Base-by-base conservation (phyloP, 495 filamentous ascomycete genomes). In the Hypoxylon subgilvum region DNA sequence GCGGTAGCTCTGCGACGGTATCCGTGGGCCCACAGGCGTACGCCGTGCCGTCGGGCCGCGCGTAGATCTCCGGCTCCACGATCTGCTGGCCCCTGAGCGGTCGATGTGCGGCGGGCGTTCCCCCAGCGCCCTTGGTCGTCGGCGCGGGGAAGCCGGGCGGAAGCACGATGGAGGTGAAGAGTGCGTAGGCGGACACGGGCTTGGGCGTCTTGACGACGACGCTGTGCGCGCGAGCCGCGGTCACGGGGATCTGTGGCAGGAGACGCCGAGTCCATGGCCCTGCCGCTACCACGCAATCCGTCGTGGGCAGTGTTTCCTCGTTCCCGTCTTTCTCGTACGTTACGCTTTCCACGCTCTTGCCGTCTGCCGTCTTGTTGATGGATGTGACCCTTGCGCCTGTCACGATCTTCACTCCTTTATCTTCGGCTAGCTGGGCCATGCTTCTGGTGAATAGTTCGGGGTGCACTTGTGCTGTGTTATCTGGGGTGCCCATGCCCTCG, bases 1-100 rank as follows among this genome's bases (percentile, higher is more conserved):
- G 72, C 2, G 91, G 91, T 8, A 96, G 71, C 0, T 87, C 86
- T 3, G 90, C 80, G 8, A 76, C 66, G 30, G 78, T 81, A 57
- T 95, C 91, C 14, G 89, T 89, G 63, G 92, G 50, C 36, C 75
- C 77, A 68, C 91, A 95, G 19, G 86, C 88, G 67, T 96, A 96
- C 35, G 91, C 86, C 25, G 90, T 89, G 32, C 88, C 82, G 65
- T 91, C 86, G 0, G 91, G 91, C n/a, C 91, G 82, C 9, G 90
- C 85, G 68, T 95, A 95, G 57, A 96, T 93, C 69, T 96, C 91
- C 1, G 91, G 90, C 6, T 84, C 81, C 19, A 84, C 87, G 8
- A 80, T 81, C 19, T 79, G 77, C n/a, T 75, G 47, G 0, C 64
- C 61, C 9, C 47, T 28, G 6, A 63, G 65, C 23, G 61, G 57